These are phyloP conservation scores for Micractinium sp. DNA, from an alignment of 139 green algal species.

Conservation along the genomic window DNA sequence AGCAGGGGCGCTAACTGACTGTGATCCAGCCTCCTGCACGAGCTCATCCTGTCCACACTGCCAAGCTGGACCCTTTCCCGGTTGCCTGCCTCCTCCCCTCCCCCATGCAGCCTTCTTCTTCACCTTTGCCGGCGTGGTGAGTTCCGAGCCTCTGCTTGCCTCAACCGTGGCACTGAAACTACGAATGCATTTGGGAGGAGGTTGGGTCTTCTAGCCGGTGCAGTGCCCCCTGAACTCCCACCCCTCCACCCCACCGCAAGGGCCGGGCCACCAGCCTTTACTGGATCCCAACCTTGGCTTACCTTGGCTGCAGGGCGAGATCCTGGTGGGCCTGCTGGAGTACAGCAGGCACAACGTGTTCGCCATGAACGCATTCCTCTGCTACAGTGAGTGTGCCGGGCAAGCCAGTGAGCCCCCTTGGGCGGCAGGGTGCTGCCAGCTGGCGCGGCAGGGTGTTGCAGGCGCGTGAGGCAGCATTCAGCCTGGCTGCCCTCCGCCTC, in stretches of 20 bases:
- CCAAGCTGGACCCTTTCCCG: neutral
- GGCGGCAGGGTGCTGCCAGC: no score
- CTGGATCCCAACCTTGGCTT: neutral
- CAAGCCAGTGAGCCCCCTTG: neutral
- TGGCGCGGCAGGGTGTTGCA: no score
- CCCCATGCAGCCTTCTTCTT: neutral
- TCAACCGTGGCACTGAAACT: no score
- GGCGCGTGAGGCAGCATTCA: no score
- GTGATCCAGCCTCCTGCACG: no score
- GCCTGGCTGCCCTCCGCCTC: no score
- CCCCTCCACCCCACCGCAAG: neutral
- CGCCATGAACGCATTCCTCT: slow-evolving; percentile 66
- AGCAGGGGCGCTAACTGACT: no score
- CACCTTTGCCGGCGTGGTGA: slow-evolving; percentile 16
- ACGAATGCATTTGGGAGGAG: no score
- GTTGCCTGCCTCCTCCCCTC: neutral
- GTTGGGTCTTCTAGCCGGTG: no score
- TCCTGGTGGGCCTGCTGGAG: slow-evolving; percentile 74
- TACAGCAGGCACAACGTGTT: slow-evolving; percentile 67
- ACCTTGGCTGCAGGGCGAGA: slow-evolving; percentile 56
- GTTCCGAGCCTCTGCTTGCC: neutral
- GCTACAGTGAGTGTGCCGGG: slow-evolving; percentile 42
- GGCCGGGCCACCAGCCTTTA: no score
- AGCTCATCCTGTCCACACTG: neutral
- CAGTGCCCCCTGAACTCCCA: no score